Conservation (phyloP, 805 yeast species). For the Kodamaea nitidulidarum region DNA sequence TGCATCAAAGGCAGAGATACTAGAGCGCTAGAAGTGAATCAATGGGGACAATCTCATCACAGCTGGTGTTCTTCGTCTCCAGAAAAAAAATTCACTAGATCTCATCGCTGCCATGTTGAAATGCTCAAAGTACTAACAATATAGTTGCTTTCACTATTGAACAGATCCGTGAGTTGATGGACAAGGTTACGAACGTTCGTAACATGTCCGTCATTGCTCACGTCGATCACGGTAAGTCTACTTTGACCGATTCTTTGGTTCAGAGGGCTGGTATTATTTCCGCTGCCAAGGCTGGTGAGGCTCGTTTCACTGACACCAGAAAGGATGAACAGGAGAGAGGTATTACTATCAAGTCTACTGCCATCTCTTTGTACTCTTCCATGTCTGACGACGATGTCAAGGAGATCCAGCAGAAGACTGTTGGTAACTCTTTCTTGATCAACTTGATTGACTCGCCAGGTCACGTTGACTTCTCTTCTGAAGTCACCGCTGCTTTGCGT, state of each 20-base stretch:
- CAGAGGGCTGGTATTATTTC: constrained; percentile 99
- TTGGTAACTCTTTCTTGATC: constrained; percentile 90
- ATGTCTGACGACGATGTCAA: constrained; percentile 81
- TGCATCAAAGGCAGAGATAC: neutral
- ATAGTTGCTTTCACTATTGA: constrained; percentile 50
- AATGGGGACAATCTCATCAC: neutral
- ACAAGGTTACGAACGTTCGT: constrained; percentile 99
- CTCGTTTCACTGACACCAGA: constrained; percentile 99
- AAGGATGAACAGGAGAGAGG: constrained; percentile 99
- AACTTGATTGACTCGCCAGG: constrained; percentile 99
- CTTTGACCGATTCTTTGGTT: constrained; percentile 98
- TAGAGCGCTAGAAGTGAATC: neutral
- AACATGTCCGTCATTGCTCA: constrained; percentile 99
- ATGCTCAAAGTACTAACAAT: constrained; percentile 23
- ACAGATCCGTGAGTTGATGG: constrained; percentile 99
- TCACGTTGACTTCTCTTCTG: constrained; percentile 99
- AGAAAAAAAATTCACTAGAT: neutral
- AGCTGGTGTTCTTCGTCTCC: too few relatives aligned
- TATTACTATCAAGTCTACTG: constrained; percentile 98
- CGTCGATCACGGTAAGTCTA: constrained; percentile 99
- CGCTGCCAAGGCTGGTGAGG: constrained; percentile 99
- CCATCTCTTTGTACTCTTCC: constrained; percentile 91
- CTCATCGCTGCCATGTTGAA: neutral
- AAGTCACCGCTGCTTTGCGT: constrained; percentile 99
- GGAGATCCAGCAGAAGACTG: constrained; percentile 88